Conservation (phyloP, 129 eudicot genomes). For the Flaveria brownii region DNA sequence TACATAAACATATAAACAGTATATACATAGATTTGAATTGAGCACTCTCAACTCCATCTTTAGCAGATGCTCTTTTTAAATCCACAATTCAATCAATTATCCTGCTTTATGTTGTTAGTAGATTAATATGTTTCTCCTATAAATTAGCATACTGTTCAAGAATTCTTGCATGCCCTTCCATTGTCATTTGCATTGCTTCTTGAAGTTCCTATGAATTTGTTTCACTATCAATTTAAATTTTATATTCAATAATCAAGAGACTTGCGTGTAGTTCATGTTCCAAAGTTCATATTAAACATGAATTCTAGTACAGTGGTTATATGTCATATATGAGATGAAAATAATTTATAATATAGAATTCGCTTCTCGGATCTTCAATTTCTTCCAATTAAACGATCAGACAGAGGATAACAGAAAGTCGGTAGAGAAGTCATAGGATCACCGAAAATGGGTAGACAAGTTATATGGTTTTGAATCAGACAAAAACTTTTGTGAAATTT, state of each 20-base stretch:
- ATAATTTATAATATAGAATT: conserved; percentile 62
- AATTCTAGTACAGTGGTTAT: conserved; percentile 48
- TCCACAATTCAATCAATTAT: conserved; percentile 65
- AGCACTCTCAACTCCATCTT: conserved; percentile 73
- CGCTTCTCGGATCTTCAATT: conserved; percentile 71
- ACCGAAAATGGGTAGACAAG: conserved; percentile 33
- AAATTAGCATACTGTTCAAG: conserved; percentile 90
- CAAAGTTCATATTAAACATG: conserved; percentile 60
- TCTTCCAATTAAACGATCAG: conserved; percentile 52
- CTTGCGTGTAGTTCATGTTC: conserved; percentile 59
- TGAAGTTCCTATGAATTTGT: conserved; percentile 77
- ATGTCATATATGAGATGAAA: conserved; percentile 50
- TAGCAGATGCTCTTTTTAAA: conserved; percentile 82
- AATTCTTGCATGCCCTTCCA: conserved; percentile 91
- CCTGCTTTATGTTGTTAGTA: conserved; percentile 68
- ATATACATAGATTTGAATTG: background rate
- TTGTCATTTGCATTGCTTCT: conserved; percentile 96
- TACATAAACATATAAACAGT: background rate
- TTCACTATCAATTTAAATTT: conserved; percentile 61
- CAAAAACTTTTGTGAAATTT: too few species aligned
- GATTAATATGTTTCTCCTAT: conserved; percentile 76
- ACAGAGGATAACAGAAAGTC: too few species aligned
- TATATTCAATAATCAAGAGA: conserved; percentile 47
- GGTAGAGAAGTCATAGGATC: conserved; percentile 49
- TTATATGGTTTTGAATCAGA: conserved; percentile 30